Evolutionary conservation across 306 rosid genomes (phyloP).

Genomic region (Cicer yamashitae): DNA sequence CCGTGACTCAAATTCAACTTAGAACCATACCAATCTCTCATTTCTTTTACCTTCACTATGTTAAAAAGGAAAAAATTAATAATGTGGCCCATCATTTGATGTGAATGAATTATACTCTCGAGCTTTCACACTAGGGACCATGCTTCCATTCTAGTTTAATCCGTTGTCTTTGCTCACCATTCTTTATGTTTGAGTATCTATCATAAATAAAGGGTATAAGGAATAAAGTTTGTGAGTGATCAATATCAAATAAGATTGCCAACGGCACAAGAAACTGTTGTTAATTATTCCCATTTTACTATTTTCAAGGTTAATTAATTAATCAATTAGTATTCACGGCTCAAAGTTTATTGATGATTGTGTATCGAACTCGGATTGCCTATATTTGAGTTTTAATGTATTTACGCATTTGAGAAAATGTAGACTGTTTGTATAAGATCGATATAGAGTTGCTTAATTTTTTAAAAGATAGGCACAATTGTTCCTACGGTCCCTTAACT

Average conservation of each 20-base stretch:
- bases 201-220: background rate
- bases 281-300: background rate
- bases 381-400: no score
- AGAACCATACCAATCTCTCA: background rate
- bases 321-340: no score
- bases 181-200: slow-evolving; percentile 23
- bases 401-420: no score
- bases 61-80: background rate
- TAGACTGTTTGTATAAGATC: no score
- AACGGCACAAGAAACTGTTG: background rate
- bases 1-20: no score
- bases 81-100: background rate
- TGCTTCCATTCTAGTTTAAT: background rate
- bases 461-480: no score
- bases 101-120: background rate
- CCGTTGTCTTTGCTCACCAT: background rate
- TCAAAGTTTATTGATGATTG: no score
- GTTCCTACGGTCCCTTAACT: no score
- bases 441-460: no score
- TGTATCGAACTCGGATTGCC: no score
- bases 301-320: no score
- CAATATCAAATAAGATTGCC: background rate
- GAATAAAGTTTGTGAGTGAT: background rate
- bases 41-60: background rate
- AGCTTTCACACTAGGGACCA: background rate